These are phyloP conservation scores for Coprinellus micaceus DNA, from an alignment of 768 basidiomycete genomes.

Conservation along the genomic window DNA sequence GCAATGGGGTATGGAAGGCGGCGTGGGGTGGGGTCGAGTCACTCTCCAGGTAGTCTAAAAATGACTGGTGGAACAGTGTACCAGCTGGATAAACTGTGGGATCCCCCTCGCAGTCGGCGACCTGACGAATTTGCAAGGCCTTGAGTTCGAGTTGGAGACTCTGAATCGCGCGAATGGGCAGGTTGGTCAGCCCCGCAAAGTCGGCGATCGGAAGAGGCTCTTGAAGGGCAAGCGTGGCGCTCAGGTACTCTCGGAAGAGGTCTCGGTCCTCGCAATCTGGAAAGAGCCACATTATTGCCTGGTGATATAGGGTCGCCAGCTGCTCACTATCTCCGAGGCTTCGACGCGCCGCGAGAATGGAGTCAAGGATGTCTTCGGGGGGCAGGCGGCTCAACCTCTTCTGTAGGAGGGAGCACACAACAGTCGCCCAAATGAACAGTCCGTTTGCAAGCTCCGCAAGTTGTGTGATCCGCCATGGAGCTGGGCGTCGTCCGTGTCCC, in stretches of 20 bases:
- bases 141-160: background rate
- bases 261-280: background rate
- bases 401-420: background rate
- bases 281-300: background rate
- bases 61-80: background rate
- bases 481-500: background rate
- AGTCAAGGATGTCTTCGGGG: background rate
- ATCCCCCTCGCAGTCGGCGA: no score
- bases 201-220: background rate
- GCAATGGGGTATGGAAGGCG: background rate
- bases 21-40: background rate
- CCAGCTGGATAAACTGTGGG: background rate
- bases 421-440: background rate
- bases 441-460: background rate
- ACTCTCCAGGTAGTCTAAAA: background rate
- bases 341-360: background rate
- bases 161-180: background rate
- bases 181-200: background rate
- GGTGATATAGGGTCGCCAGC: background rate
- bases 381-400: background rate
- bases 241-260: background rate
- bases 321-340: background rate
- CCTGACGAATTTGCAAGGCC: background rate
- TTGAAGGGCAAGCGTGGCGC: background rate
- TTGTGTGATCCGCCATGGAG: background rate